These are phyloP conservation scores for Aegilops longissima DNA, from an alignment of 176 grass and related monocot genomes.

Conservation along the genomic window DNA sequence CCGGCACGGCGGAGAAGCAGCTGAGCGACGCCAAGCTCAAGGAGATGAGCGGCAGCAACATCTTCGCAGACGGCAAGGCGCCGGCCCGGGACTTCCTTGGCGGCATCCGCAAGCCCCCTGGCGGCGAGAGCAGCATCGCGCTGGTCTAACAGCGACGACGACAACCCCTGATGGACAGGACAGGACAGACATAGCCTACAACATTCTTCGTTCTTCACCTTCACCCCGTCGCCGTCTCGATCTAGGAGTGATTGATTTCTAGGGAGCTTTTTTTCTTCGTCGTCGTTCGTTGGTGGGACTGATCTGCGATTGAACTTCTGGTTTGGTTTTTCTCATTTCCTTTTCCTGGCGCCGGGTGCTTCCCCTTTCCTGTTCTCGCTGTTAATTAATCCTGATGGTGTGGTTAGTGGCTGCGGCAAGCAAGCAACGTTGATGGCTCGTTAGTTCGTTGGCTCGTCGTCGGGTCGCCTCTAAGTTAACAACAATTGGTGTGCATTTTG, in stretches of 20 bases:
- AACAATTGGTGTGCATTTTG: conserved; percentile 43
- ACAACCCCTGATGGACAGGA: conserved; percentile 45
- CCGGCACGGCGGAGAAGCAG: conserved; percentile 59
- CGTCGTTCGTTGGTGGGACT: conserved; percentile 36
- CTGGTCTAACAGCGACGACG: conserved; percentile 53
- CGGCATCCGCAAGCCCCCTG: conserved; percentile 90
- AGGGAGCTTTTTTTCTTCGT: conserved; percentile 17
- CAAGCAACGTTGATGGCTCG: background rate
- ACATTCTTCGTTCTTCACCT: conserved; percentile 26
- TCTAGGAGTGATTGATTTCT: conserved; percentile 55
- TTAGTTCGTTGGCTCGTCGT: conserved; percentile 1
- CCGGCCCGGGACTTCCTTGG: conserved; percentile 69
- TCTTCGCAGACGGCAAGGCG: conserved; percentile 77
- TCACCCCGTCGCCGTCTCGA: conserved; percentile 23
- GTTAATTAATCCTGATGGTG: conserved; percentile 54
- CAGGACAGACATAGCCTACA: conserved; percentile 34
- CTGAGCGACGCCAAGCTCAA: conserved; percentile 84
- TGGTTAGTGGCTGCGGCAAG: conserved; percentile 24
- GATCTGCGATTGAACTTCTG: conserved; percentile 52
- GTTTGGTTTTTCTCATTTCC: conserved; percentile 30
- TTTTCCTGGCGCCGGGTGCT: conserved; percentile 30
- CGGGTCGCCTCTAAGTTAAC: conserved; percentile 52
- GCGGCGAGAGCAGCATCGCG: conserved; percentile 93
- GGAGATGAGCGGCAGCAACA: conserved; percentile 88
- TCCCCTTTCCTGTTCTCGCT: conserved; percentile 15